These are phyloP conservation scores for Sonneratia caseolaris DNA, from an alignment of 345 rosid genomes.

Conservation along the genomic window DNA sequence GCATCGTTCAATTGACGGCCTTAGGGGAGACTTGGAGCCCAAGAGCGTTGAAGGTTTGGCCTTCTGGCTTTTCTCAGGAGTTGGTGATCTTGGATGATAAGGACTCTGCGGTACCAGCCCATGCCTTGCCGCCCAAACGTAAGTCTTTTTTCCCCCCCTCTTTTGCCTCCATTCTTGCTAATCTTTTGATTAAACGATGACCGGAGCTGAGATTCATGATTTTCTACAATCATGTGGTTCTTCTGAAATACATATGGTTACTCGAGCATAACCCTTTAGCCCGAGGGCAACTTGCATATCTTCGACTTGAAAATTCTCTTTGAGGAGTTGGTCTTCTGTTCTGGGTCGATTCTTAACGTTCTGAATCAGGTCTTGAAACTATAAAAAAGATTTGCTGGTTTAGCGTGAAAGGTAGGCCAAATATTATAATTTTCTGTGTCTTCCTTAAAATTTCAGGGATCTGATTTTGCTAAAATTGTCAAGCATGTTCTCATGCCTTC, in stretches of 20 bases:
- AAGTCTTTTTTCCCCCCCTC: constrained; percentile 18
- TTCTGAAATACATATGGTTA: no score
- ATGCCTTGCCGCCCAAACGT: constrained; percentile 73
- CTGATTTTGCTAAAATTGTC: neutral
- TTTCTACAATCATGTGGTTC: no score
- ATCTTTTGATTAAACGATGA: neutral
- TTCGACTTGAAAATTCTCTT: no score
- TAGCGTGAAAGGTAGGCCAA: neutral
- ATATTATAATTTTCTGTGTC: neutral
- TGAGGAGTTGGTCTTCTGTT: no score
- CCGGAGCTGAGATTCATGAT: no score
- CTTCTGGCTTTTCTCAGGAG: constrained; percentile 59
- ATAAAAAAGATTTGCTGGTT: neutral
- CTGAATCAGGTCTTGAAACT: no score
- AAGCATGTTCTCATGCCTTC: neutral
- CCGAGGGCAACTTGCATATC: no score
- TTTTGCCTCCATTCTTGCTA: neutral
- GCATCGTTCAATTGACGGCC: constrained; percentile 83
- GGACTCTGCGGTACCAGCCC: constrained; percentile 33
- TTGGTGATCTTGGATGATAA: constrained; percentile 31
- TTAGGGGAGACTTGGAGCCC: constrained; percentile 95
- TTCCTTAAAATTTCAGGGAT: neutral
- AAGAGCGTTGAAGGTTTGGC: constrained; percentile 79
- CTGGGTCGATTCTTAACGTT: neutral
- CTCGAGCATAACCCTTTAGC: no score